Conservation (phyloP, 768 basidiomycete genomes). For the Dioszegia crocea region DNA sequence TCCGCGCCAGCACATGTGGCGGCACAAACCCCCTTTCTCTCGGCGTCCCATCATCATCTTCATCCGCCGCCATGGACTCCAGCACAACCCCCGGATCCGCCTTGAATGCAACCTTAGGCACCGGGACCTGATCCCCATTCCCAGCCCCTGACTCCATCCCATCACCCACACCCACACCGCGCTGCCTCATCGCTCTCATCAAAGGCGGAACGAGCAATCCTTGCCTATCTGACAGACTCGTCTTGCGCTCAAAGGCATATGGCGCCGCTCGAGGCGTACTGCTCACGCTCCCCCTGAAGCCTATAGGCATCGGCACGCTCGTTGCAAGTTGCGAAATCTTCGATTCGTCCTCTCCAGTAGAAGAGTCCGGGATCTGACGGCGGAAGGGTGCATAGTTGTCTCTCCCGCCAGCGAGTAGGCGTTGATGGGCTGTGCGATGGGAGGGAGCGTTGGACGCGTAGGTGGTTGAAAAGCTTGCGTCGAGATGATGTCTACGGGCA, state of each 20-base stretch:
- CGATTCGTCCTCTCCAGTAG: conserved; percentile 3
- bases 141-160: too few species aligned
- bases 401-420: conserved; percentile 14
- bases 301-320: conserved; percentile 43
- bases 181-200: conserved; percentile 36
- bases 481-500: conserved; percentile 31
- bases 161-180: conserved; percentile 11
- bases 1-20: conserved; percentile 39
- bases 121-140: conserved; percentile 20
- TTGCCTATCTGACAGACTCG: conserved; percentile 35
- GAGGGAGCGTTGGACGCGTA: conserved; percentile 47
- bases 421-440: conserved; percentile 39
- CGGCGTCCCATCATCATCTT: conserved; percentile 29
- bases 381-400: conserved; percentile 24
- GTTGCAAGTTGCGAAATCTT: conserved; percentile 34
- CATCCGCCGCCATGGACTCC: conserved; percentile 33
- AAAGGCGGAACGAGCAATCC: conserved; percentile 44
- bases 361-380: conserved; percentile 5
- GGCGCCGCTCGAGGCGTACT: conserved; percentile 4
- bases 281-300: conserved; percentile 9
- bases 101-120: conserved; percentile 26
- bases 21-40: conserved; percentile 41
- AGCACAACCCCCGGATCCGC: conserved; percentile 45
- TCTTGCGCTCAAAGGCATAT: conserved; percentile 40
- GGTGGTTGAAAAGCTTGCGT: conserved; percentile 41